These are phyloP conservation scores for Nasturtium officinale DNA, from an alignment of 345 rosid species.

Conservation along the genomic window DNA sequence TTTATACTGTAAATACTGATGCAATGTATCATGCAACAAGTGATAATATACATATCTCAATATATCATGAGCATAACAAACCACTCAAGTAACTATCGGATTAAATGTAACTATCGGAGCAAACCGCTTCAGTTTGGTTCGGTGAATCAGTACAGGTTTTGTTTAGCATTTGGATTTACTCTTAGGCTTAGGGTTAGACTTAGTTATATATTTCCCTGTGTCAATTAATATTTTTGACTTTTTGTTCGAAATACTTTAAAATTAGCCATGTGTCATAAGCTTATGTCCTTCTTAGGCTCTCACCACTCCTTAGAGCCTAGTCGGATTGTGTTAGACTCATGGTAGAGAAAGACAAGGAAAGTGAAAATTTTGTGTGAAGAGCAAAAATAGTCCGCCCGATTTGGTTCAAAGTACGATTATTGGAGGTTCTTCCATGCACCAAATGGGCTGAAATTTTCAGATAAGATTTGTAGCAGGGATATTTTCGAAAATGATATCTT, in stretches of 20 bases:
- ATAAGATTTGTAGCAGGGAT: background rate
- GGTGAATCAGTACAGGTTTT: background rate
- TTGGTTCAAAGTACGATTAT: background rate
- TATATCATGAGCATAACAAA: background rate
- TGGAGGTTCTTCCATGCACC: background rate
- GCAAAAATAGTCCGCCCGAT: background rate
- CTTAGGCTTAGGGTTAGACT: background rate
- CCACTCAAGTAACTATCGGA: background rate
- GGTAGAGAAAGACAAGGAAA: background rate
- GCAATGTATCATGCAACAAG: too few relatives aligned
- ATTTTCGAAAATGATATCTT: background rate
- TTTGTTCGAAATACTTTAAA: background rate
- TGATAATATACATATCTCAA: conserved; percentile 1
- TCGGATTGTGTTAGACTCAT: background rate
- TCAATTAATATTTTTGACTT: too few relatives aligned
- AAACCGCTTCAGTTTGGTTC: background rate
- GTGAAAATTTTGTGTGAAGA: background rate
- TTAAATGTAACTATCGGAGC: background rate
- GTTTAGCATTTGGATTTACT: background rate
- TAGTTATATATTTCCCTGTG: too few relatives aligned
- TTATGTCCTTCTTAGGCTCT: background rate
- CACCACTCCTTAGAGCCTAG: background rate
- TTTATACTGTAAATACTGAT: background rate
- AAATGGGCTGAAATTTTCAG: background rate
- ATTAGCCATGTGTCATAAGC: background rate